Percentiles rank a stretch among this genome's conserved stretches.
These are phyloP conservation scores for Rhododendron griersonianum DNA, from an alignment of 148 eudicot genomes.

Conservation along the genomic window DNA sequence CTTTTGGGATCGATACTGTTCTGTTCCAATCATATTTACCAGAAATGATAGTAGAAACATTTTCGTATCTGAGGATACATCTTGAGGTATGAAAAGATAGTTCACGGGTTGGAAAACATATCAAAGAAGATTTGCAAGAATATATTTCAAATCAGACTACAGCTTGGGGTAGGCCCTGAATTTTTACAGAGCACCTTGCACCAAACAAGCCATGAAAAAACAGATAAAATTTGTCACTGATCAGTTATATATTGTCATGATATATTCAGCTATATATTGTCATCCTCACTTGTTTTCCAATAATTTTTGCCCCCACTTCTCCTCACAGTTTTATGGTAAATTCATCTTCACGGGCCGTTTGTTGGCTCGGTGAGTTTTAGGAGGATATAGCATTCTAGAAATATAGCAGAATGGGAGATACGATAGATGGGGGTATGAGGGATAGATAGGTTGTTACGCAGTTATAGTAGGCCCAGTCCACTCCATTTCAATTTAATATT, in stretches of 20 bases:
- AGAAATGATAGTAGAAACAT: neutral
- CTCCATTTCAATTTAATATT: no score
- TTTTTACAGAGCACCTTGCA: neutral
- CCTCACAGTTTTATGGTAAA: no score
- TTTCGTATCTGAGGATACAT: neutral
- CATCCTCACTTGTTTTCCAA: neutral
- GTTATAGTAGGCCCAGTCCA: no score
- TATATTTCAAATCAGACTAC: neutral
- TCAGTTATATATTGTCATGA: neutral
- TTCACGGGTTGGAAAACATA: neutral
- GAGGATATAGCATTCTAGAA: no score
- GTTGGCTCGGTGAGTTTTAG: no score
- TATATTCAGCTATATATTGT: neutral
- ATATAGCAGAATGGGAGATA: no score
- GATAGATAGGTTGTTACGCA: no score
- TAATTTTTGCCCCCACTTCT: no score
- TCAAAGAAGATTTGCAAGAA: neutral
- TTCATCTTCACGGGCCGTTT: no score
- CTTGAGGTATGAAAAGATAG: neutral
- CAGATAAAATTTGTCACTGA: neutral
- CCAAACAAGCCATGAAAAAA: neutral
- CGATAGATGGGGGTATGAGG: no score
- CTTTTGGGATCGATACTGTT: neutral
- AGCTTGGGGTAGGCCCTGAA: neutral
- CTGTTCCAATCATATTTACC: neutral